Base-by-base conservation (phyloP, 139 green algal genomes). In the Closterium sp. region DNA sequence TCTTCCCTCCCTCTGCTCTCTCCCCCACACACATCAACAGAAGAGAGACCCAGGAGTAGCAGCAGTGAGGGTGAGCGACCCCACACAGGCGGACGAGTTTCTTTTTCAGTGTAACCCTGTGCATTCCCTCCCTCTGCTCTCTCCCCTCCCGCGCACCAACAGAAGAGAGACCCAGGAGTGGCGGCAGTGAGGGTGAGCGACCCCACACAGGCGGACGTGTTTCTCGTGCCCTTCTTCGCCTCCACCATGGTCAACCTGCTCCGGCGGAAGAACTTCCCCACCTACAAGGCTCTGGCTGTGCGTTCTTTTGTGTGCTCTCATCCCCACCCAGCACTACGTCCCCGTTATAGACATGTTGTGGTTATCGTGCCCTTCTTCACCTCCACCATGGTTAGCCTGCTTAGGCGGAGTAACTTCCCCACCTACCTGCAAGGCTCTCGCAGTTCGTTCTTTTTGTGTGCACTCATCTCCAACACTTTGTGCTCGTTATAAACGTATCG, bases 191-290 rank as follows among this genome's bases (percentile, higher is more conserved):
- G 91, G 22, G 91, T 93, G n/a, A n/a, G 34, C 4, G 89, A 87
- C 42, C 91, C 91, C 11, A 6, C 89, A 27, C 62, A 93, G 7
- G 91, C 91, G 31, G 91, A 93, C 34, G n/a, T 93, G n/a, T 42
- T 93, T 29, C 73, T 91, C 28, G 91, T 93, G 42, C 91, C 91
- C 38, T 93, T 93, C 89, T 93, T 93, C 79, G 91, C 88, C 6
- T 93, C 91, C 42, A 79, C 62, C 62, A 79, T 79, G 62, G 62
- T 79, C 62, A 79, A 79, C 62, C 88, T 79, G 62, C 62, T 79
- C 62, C 17, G 62, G 11, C 13, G 62, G 2, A 79, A 89, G 86
- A 24, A 34, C 31, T 89, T 89, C 86, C 31, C 31, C 31, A 34
- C 31, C 86, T 89, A 38, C 86, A 89, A 38, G 31, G 86, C 86